A percentile compares a stretch with the other conserved stretches of the same genome.
phyloP scores from a whole-genome alignment of 2,329 filamentous ascomycete species.

The Fusarium sp. region DNA sequence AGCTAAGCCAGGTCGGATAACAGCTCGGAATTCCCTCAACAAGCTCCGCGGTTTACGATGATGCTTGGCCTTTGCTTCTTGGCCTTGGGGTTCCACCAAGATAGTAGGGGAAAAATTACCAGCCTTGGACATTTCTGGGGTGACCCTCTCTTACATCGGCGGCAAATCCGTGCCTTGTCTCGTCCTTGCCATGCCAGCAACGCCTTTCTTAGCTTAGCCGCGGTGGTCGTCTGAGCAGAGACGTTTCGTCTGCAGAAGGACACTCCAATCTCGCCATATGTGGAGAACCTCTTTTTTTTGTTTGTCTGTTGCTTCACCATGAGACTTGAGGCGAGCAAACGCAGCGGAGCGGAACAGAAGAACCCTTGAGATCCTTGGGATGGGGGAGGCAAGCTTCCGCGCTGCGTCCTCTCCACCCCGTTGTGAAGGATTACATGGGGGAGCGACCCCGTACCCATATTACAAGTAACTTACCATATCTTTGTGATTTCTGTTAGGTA shows the following conservation, averaged over 20 bases:
- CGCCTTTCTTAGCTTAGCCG: background rate
- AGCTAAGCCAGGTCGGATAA: slow-evolving; percentile 17
- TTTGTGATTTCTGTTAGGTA: slow-evolving; percentile 30
- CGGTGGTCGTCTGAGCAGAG: slow-evolving; percentile 21
- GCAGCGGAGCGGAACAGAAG: background rate
- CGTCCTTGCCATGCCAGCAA: background rate
- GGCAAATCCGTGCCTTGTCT: slow-evolving; percentile 35
- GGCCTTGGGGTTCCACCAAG: slow-evolving; percentile 34
- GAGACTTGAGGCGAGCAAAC: background rate
- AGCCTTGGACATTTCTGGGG: slow-evolving; percentile 37
- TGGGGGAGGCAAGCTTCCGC: slow-evolving; percentile 18
- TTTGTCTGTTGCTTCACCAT: background rate
- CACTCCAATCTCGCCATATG: slow-evolving; percentile 41
- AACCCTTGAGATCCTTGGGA: slow-evolving; percentile 15
- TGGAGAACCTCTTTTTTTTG: slow-evolving; percentile 19
- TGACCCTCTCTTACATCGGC: slow-evolving; percentile 33
- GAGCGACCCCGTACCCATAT: slow-evolving; percentile 1
- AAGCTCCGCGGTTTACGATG: slow-evolving; percentile 42
- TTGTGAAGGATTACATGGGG: slow-evolving; percentile 12
- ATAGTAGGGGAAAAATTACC: slow-evolving; percentile 19
- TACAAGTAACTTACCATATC: background rate
- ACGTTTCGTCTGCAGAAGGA: slow-evolving; percentile 4
- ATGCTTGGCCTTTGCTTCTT: slow-evolving; percentile 21
- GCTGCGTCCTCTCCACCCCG: background rate
- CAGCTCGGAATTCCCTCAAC: slow-evolving; percentile 45